Evolutionary conservation across 768 basidiomycete genomes (phyloP), one percentile per base, ranked within the genome.

Genomic region (Cystofilobasidium ferigula): DNA sequence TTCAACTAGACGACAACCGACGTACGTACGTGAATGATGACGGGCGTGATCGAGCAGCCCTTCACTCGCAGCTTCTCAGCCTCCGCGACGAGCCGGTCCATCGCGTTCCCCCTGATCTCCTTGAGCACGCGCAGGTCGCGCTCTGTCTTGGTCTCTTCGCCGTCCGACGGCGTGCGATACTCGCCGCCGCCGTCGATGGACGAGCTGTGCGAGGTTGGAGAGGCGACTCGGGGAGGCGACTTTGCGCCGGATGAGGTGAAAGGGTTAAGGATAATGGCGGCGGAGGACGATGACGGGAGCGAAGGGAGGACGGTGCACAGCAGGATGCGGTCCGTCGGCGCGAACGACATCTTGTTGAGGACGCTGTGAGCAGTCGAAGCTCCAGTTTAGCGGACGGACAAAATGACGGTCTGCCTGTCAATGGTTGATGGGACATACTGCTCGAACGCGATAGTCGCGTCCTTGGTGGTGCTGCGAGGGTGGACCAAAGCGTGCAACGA

Each of bases 331-430:
- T 67, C 65, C 40, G n/a, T 20, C 7, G 65, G 59, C 12, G 35
- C 30, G 32, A 67, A 61, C 26, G 65, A 42, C 59, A 67, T 61
- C 40, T 61, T 67, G 28, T 54, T 53, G 16, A 67, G 38, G 24
- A 67, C 65, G 60, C 65, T 67, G 65, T 0, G 9, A 10, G 32
- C 14, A 30, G 6, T 18, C 45, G 45, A 35, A 26, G 36, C 8
- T 42, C 58, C 16, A 61, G 60, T 18, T 32, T 22, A 26, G 7
- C n/a, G n/a, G n/a, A n/a, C 30, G n/a, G 32, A 24, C 13, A n/a
- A 22, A 5, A n/a, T 26, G 59, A 61, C 26, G 32, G n/a, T n/a
- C n/a, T n/a, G n/a, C n/a, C n/a, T n/a, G n/a, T n/a, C n/a, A n/a
- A n/a, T n/a, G n/a, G n/a, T n/a, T n/a, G n/a, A n/a, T n/a, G n/a